phyloP scores from a whole-genome alignment of 139 green algal species.

The Pseudopediastrum boryanum region DNA sequence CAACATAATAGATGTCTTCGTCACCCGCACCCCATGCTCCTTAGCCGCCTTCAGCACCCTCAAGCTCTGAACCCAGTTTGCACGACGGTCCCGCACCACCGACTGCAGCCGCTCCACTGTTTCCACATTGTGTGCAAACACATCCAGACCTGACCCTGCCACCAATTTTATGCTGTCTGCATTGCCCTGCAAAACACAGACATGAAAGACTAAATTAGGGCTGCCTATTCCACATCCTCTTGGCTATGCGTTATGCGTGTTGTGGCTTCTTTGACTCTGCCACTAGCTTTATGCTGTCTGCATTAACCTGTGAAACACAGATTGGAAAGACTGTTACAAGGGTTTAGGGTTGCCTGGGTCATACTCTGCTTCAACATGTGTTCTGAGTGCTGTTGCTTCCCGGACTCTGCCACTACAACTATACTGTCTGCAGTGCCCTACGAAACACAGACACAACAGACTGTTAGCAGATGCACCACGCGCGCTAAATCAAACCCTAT shows the following conservation, averaged over 20 bases:
- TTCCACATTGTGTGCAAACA: conserved; percentile 99
- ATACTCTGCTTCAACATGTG: too few species aligned
- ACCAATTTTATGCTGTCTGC: conserved; percentile 61
- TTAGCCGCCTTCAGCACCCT: conserved; percentile 88
- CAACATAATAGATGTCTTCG: conserved; percentile 99
- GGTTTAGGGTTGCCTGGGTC: too few species aligned
- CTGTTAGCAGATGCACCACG: too few species aligned
- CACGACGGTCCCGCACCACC: conserved; percentile 85
- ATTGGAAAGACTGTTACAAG: too few species aligned
- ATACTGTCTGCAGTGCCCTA: conserved; percentile 54
- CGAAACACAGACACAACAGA: not conserved
- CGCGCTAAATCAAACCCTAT: too few species aligned
- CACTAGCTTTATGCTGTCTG: conserved; percentile 66
- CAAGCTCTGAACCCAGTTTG: conserved; percentile 91
- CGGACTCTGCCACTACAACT: too few species aligned
- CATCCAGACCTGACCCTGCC: conserved; percentile 89
- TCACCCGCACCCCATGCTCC: conserved; percentile 67
- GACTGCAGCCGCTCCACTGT: conserved; percentile 84
- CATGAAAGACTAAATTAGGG: too few species aligned
- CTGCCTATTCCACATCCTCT: too few species aligned
- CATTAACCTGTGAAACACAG: too few species aligned
- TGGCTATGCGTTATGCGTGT: too few species aligned
- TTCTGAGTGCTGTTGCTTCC: too few species aligned
- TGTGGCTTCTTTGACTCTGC: too few species aligned
- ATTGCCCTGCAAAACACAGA: conserved; percentile 44